A percentile compares a stretch with the other conserved stretches of the same genome.
Conservation (phyloP, 148 eudicot genomes). For the Camellia japonica region DNA sequence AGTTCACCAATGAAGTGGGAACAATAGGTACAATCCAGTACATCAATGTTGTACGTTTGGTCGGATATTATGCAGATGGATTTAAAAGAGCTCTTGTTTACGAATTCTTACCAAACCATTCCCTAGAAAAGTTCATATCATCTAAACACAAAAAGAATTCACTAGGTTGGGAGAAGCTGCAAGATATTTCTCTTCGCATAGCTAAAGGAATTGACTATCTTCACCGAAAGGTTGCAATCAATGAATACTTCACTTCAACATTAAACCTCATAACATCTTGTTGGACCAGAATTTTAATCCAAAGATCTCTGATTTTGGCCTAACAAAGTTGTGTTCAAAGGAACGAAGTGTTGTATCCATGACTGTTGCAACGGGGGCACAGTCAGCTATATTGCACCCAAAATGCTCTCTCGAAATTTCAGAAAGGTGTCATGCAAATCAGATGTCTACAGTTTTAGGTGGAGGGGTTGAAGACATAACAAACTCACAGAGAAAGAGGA, state of each 20-base stretch:
- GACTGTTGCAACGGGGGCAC: slow-evolving; percentile 22
- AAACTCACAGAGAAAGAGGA: no score
- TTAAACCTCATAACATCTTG: slow-evolving; percentile 25
- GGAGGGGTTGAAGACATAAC: no score
- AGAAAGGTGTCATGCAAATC: slow-evolving; percentile 9
- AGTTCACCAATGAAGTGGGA: slow-evolving; percentile 26
- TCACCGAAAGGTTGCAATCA: slow-evolving; percentile 24
- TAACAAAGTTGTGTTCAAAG: slow-evolving; percentile 19
- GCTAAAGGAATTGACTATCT: slow-evolving; percentile 27
- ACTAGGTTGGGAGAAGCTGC: slow-evolving; percentile 34
- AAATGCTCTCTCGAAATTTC: slow-evolving; percentile 26
- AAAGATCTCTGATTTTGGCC: slow-evolving; percentile 24
- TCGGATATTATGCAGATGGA: slow-evolving; percentile 30
- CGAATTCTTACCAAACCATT: slow-evolving; percentile 21
- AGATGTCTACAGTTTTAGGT: background rate
- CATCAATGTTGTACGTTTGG: slow-evolving; percentile 28
- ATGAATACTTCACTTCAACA: slow-evolving; percentile 27
- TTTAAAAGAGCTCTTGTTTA: slow-evolving; percentile 23
- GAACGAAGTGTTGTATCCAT: slow-evolving; percentile 18
- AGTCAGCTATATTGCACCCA: slow-evolving; percentile 27
- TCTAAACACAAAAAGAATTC: background rate
- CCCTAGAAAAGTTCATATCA: slow-evolving; percentile 18
- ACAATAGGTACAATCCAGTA: background rate
- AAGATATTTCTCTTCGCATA: slow-evolving; percentile 18
- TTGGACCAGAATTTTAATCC: slow-evolving; percentile 25